A percentile compares a stretch with the other conserved stretches of the same genome.
phyloP scores from a whole-genome alignment of 768 basidiomycete species.

The Lactarius hatsudake region DNA sequence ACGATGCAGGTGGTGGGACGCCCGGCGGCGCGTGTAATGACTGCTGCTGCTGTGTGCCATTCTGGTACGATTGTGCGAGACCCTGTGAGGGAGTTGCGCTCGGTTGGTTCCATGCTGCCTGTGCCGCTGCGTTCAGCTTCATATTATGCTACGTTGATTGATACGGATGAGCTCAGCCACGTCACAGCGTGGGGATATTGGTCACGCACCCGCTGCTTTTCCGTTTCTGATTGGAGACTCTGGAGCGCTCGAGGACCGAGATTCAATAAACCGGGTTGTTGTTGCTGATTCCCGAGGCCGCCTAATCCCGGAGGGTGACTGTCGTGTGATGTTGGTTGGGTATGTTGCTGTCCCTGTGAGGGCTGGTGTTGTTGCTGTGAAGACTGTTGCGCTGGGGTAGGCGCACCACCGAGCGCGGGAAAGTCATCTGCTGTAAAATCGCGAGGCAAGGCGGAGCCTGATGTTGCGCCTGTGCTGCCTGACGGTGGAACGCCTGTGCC shows the following conservation, averaged over 20 bases:
- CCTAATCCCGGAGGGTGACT: constrained; percentile 76
- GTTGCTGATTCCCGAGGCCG: constrained; percentile 53
- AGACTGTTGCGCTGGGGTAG: constrained; percentile 38
- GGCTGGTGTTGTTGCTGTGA: constrained; percentile 34
- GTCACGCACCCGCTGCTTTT: constrained; percentile 64
- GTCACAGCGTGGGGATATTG: constrained; percentile 12
- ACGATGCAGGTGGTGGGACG: constrained; percentile 42
- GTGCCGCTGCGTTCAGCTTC: constrained; percentile 61
- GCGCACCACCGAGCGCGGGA: constrained; percentile 75
- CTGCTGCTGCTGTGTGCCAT: constrained; percentile 47
- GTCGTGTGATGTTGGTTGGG: constrained; percentile 35
- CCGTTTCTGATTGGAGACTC: constrained; percentile 56
- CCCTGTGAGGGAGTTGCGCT: constrained; percentile 43
- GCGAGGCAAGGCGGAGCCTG: constrained; percentile 43
- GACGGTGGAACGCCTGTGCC: constrained; percentile 59
- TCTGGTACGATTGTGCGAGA: constrained; percentile 37
- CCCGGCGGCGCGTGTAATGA: constrained; percentile 56
- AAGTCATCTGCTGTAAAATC: constrained; percentile 89
- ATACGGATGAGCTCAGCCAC: constrained; percentile 5
- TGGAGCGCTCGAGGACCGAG: constrained; percentile 40
- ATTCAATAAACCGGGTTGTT: constrained; percentile 68
- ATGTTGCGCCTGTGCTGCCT: constrained; percentile 34
- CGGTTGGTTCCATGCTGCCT: constrained; percentile 64
- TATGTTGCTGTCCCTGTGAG: constrained; percentile 21
- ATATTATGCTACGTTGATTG: constrained; percentile 37